A percentile compares a stretch with the other conserved stretches of the same genome.
Evolutionary conservation across 1,284 basidiomycete genomes (phyloP).

Genomic region (Ceratobasidium papillatum): DNA sequence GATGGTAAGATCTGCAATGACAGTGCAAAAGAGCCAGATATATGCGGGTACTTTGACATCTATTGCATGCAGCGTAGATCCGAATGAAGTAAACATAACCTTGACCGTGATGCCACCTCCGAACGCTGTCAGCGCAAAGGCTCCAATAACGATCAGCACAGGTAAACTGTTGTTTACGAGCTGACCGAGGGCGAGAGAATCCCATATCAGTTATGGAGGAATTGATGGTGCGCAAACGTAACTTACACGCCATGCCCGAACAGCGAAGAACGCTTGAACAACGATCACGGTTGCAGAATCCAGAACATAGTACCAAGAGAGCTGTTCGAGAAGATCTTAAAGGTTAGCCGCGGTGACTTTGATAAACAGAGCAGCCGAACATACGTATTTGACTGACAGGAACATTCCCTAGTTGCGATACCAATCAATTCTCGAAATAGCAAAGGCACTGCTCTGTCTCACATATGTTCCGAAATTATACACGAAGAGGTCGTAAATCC

Average conservation of each 20-base stretch:
- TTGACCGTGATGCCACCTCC: slow-evolving; percentile 36
- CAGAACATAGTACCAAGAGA: slow-evolving; percentile 36
- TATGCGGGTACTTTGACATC: slow-evolving; percentile 39
- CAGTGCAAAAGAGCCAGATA: slow-evolving; percentile 38
- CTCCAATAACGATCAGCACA: slow-evolving; percentile 24
- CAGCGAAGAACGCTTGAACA: slow-evolving; percentile 38
- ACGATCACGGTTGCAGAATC: slow-evolving; percentile 38
- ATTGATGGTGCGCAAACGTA: neutral
- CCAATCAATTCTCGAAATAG: neutral
- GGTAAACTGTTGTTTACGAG: slow-evolving; percentile 20
- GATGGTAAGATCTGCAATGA: slow-evolving; percentile 34
- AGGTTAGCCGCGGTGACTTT: neutral
- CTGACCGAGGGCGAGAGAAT: neutral
- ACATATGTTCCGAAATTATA: slow-evolving; percentile 34
- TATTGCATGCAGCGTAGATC: slow-evolving; percentile 20
- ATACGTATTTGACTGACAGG: slow-evolving; percentile 32
- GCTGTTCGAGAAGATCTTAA: neutral
- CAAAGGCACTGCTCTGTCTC: neutral
- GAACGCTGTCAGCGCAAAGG: slow-evolving; percentile 34
- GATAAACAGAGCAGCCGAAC: neutral
- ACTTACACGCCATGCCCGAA: slow-evolving; percentile 33
- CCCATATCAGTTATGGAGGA: neutral
- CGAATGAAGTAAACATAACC: slow-evolving; percentile 22
- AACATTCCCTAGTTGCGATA: slow-evolving; percentile 15
- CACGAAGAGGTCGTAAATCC: slow-evolving; percentile 37